Conservation (phyloP, 768 basidiomycete genomes). For the Russula sp. region DNA sequence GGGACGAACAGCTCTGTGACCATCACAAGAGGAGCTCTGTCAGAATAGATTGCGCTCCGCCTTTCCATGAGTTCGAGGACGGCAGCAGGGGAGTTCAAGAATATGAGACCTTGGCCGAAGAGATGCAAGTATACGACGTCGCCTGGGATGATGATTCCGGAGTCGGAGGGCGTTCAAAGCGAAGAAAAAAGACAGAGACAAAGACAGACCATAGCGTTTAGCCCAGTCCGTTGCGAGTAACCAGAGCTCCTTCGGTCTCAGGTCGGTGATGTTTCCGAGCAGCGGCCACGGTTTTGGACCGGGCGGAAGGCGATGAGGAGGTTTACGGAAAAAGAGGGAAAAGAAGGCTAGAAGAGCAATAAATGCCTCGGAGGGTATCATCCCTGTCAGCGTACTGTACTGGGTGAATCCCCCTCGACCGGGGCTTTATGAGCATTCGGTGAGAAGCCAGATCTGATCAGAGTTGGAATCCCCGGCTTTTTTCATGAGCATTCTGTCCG, state of each 20-base stretch:
- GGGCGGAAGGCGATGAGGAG: conserved; percentile 45
- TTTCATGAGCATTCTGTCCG: background rate
- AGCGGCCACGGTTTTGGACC: conserved; percentile 65
- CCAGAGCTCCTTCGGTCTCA: conserved; percentile 64
- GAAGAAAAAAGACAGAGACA: background rate
- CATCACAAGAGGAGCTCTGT: conserved; percentile 70
- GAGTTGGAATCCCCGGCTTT: no score
- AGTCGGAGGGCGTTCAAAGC: conserved; percentile 12
- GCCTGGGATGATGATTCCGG: conserved; percentile 41
- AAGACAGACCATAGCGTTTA: conserved; percentile 54
- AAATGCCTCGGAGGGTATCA: conserved; percentile 13
- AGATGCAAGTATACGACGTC: conserved; percentile 63
- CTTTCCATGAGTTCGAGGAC: conserved; percentile 66
- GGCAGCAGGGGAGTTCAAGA: conserved; percentile 60
- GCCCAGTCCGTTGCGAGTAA: conserved; percentile 60
- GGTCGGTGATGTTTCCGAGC: conserved; percentile 60
- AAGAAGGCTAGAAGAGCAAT: conserved; percentile 15
- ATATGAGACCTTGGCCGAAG: conserved; percentile 63
- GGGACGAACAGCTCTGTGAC: conserved; percentile 60
- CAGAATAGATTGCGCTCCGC: conserved; percentile 68
- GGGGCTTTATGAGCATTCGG: no score
- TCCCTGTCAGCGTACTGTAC: background rate
- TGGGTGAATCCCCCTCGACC: background rate
- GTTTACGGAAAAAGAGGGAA: background rate
- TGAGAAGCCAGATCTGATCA: no score